A percentile compares a stretch with the other conserved stretches of the same genome.
These are phyloP conservation scores for Sherardia arvensis DNA, from an alignment of 257 asterid species.

Conservation along the genomic window DNA sequence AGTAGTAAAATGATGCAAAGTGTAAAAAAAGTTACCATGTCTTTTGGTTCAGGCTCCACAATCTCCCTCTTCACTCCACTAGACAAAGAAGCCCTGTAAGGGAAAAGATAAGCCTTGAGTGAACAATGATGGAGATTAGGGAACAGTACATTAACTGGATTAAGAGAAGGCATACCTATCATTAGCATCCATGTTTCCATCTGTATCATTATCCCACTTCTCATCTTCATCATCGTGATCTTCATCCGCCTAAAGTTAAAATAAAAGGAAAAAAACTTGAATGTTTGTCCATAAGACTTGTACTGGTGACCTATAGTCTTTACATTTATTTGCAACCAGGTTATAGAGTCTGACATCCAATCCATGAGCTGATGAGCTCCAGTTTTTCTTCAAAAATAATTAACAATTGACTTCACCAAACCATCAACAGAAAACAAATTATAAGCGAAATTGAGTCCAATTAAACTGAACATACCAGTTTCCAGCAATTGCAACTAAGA, in stretches of 20 bases:
- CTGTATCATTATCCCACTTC: slow-evolving; percentile 30
- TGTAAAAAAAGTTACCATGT: slow-evolving; percentile 32
- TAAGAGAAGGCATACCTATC: slow-evolving; percentile 18
- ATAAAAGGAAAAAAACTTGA: background rate
- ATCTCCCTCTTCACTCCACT: slow-evolving; percentile 49
- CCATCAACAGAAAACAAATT: background rate
- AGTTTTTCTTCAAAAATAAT: background rate
- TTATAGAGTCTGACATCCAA: background rate
- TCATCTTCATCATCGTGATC: slow-evolving; percentile 37
- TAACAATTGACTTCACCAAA: background rate
- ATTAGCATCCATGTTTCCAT: slow-evolving; percentile 23
- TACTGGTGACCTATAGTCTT: background rate
- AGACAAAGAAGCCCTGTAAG: slow-evolving; percentile 18
- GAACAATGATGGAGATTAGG: background rate
- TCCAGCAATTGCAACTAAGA: background rate
- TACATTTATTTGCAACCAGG: background rate
- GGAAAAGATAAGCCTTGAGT: slow-evolving; percentile 1
- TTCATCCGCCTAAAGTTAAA: slow-evolving; percentile 26
- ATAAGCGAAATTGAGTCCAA: background rate
- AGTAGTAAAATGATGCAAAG: background rate
- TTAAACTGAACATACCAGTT: background rate
- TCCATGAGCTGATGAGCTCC: background rate
- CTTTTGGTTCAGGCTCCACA: slow-evolving; percentile 59
- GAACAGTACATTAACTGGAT: background rate
- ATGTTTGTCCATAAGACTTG: background rate